Base-by-base conservation (phyloP, 768 basidiomycete genomes). In the Chalciporus pseudorubinellus region DNA sequence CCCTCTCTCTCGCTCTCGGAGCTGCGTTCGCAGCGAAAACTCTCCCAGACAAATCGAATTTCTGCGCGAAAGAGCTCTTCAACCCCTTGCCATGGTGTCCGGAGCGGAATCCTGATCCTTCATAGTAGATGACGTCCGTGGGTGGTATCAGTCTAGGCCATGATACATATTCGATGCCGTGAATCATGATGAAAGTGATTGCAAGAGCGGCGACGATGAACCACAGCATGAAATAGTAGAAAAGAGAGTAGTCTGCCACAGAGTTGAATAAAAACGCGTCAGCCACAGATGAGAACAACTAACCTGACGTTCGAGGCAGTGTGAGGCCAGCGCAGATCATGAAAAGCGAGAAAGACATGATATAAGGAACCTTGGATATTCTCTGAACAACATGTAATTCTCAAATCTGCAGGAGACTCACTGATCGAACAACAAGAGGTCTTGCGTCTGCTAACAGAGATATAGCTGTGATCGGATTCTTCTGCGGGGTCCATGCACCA, bases 91-190 rank as follows among this genome's bases (percentile, higher is more conserved):
- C 93, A 52, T 88, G 76, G 48, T 82, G 76, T 5, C 74, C 82
- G 5, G 90, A 87, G 31, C 89, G 85, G 74, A 80, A 92, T 5
- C 94, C 95, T 29, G 92, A 88, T 14, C 97, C 97, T 43, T 79
- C 77, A 68, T 98, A 99, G 63, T 89, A 84, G 50, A 98, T 86
- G 46, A 85, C 75, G 50, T 92, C 89, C 24, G 75, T 73, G 4
- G 86, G 83, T 0, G 92, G 88, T 56, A 89, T 80, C 48, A 99
- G 78, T 11, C 87, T 81, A 12, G 97, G 97, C 91, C 94, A 98
- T 14, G 89, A 81, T 48, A 99, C 95, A 65, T 97, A 99, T 55
- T 93, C 90, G 57, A 95, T 84, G 33, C 95, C 95, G 69, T 95
- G 80, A n/a, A 81, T 68, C 61, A 85, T 57, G 57, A 98, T 92